Conservation (phyloP, 2,329 filamentous ascomycete species). For the Phaeomoniella chlamydospora region DNA sequence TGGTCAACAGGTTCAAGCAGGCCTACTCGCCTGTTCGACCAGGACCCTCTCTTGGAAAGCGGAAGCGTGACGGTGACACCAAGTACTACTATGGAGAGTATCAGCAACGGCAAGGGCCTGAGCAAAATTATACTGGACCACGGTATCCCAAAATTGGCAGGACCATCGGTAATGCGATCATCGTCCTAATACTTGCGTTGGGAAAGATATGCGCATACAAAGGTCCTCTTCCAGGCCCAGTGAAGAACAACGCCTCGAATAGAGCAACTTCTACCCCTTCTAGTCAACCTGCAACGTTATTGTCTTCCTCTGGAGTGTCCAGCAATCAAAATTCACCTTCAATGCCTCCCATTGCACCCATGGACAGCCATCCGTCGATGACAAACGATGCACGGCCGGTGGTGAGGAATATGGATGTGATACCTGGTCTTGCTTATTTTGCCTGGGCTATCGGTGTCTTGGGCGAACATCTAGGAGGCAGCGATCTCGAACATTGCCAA, state of each 20-base stretch:
- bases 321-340: neutral
- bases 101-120: neutral
- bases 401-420: slow-evolving; percentile 60
- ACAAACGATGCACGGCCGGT: slow-evolving; percentile 21
- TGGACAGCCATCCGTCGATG: neutral
- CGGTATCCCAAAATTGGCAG: slow-evolving; percentile 21
- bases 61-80: slow-evolving; percentile 9
- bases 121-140: neutral
- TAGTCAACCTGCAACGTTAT: neutral
- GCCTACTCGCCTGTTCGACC: slow-evolving; percentile 24
- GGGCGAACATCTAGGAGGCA: slow-evolving; percentile 64
- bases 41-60: slow-evolving; percentile 7
- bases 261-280: slow-evolving; percentile 14
- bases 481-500: slow-evolving; percentile 71
- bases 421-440: slow-evolving; percentile 84
- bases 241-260: slow-evolving; percentile 23
- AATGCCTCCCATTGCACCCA: neutral
- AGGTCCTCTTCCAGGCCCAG: slow-evolving; percentile 37
- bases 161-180: slow-evolving; percentile 65
- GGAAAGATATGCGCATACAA: slow-evolving; percentile 61
- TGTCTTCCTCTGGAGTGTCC: neutral
- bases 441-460: slow-evolving; percentile 76
- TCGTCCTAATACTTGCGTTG: slow-evolving; percentile 70
- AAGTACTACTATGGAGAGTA: neutral
- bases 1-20: slow-evolving; percentile 36